Evolutionary conservation across 805 yeast genomes (phyloP), one percentile per base, ranked within the genome.

Genomic region (Ogataea saltuana): DNA sequence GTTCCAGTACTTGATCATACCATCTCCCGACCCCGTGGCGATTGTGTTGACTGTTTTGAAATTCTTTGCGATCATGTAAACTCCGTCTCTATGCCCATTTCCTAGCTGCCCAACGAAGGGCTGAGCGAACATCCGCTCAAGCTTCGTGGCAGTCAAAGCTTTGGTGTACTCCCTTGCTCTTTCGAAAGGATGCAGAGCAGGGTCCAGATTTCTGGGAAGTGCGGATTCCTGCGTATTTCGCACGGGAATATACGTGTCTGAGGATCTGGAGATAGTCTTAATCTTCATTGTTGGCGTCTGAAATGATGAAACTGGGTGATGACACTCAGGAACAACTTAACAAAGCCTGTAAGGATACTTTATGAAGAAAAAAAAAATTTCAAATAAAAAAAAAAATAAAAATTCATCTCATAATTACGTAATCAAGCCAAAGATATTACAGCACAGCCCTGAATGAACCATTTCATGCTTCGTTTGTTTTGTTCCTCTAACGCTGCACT

Each of bases 101-200:
- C 99, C 99, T 27, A 93, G 68, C 61, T 93, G 98, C 1, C 96
- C 97, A 16, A 95, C 74, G 65, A 93, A 93, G 2, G 99, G 99
- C 60, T 90, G 90, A 0, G 99, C 98, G 75, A 93, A 93, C 86
- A 93, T 84, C 53, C 97, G 76, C 61, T 91, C 98, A 68, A 93
- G 65, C 62, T 93, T 93, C 12, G 98, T 90, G 20, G 99, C 98
- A 44, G 88, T 91, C 41, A 93, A 68, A 0, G 98, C 98, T 53
- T 90, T 79, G 15, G 97, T 87, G 59, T 93, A 93, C 66, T 93
- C 99, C 60, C 99, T 76, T 5, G 98, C 97, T 55, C 98, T 75
- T 67, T 93, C 98, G 59, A 93, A 91, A 0, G 97, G 99, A 68
- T 93, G 99, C 36, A 93, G 71, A 17, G 91, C 93, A 2, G 99